Conservation (phyloP, 73 alveolate genomes). For the Tetrahymena elliotti region DNA sequence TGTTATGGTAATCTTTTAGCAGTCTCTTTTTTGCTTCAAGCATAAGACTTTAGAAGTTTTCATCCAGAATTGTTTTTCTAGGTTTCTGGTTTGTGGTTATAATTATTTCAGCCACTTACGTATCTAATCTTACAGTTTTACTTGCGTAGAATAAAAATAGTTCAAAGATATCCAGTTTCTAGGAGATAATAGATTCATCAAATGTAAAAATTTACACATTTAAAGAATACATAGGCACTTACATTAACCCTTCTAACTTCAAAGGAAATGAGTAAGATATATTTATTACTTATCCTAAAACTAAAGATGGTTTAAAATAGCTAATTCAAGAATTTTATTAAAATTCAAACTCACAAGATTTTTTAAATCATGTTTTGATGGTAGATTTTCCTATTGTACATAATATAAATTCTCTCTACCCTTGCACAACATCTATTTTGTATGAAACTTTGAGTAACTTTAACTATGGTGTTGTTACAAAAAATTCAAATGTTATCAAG, state of each 20-base stretch:
- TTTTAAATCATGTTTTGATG: not conserved
- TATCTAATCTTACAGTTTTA: not conserved
- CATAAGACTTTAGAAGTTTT: not conserved
- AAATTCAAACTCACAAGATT: not conserved
- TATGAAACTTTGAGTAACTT: not conserved
- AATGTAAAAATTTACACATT: not conserved
- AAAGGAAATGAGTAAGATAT: not conserved
- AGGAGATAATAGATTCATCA: not conserved
- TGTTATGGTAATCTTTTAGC: not conserved
- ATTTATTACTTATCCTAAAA: not conserved
- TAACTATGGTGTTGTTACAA: not conserved
- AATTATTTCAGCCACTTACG: not conserved
- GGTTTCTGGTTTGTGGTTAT: not conserved
- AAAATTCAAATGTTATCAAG: not conserved
- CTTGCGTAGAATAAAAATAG: not conserved
- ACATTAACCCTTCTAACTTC: not conserved
- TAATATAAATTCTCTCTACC: not conserved
- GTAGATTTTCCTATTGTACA: not conserved
- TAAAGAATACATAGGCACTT: not conserved
- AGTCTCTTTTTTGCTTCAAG: not conserved
- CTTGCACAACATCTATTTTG: not conserved
- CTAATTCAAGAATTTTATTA: not conserved
- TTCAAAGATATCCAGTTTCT: not conserved
- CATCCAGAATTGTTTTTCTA: not conserved
- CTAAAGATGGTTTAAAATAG: not conserved